A percentile compares a stretch with the other conserved stretches of the same genome.
Evolutionary conservation across 345 rosid genomes (phyloP).

Genomic region (Sisymbrium irio): DNA sequence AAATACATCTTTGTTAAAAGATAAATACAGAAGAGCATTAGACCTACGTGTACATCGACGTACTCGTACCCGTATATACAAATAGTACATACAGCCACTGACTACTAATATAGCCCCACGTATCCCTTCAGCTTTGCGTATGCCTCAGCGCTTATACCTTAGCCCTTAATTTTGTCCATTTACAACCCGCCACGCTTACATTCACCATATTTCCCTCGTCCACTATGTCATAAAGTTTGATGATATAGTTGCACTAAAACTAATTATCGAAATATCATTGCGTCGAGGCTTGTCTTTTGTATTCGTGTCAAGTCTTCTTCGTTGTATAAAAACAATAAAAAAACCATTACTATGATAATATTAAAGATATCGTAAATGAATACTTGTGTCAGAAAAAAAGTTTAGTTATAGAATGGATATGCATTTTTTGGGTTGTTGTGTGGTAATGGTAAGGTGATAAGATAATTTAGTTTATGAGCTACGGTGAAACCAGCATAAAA

Average conservation of each 20-base stretch:
- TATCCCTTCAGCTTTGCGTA: constrained; percentile 6
- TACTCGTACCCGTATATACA: not conserved
- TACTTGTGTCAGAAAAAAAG: constrained; percentile 7
- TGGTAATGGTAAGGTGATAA: not conserved
- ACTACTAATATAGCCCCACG: constrained; percentile 12
- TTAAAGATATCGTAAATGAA: not conserved
- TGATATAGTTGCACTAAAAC: constrained; percentile 1
- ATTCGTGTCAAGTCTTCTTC: not conserved
- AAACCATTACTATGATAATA: not conserved
- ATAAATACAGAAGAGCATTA: not conserved
- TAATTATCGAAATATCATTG: not conserved
- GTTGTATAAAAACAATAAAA: not conserved
- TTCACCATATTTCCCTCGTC: not conserved
- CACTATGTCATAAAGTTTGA: not conserved
- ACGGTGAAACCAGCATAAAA: not conserved
- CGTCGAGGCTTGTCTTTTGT: constrained; percentile 4
- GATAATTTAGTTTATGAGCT: not conserved
- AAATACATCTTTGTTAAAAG: not conserved
- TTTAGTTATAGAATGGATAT: not conserved
- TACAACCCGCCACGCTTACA: not conserved
- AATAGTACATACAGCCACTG: not conserved
- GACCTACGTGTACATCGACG: not conserved
- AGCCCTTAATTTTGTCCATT: not conserved
- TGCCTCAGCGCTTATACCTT: not conserved
- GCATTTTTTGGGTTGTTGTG: not conserved